phyloP scores from a whole-genome alignment of 108 stramenopile species.

The Skeletonema marinoi region DNA sequence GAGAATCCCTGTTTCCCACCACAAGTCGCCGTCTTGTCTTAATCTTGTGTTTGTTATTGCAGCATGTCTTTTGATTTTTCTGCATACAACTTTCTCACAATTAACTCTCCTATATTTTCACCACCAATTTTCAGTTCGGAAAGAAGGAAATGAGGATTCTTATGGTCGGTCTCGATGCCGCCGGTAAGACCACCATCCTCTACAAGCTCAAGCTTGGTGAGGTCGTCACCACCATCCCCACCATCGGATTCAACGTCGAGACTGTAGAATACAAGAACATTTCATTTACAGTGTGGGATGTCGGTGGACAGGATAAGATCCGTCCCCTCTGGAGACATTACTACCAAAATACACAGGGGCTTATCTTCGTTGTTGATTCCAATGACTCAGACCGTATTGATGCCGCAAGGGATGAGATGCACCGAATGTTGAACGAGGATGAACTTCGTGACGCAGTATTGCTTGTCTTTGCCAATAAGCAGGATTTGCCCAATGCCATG shows the following conservation, averaged over 20 bases:
- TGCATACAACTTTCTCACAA: neutral
- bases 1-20: neutral
- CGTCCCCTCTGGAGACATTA: conserved; percentile 99
- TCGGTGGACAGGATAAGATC: conserved; percentile 99
- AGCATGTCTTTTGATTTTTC: neutral
- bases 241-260: conserved; percentile 98
- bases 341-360: conserved; percentile 98
- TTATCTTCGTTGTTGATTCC: conserved; percentile 98
- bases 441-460: conserved; percentile 93
- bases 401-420: conserved; percentile 95
- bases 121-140: conserved; percentile 74
- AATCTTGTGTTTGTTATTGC: neutral
- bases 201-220: conserved; percentile 99
- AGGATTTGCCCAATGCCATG: conserved; percentile 97
- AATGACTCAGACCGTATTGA: conserved; percentile 97
- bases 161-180: conserved; percentile 99
- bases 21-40: neutral
- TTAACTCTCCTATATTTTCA: neutral
- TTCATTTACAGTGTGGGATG: conserved; percentile 97
- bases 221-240: conserved; percentile 99
- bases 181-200: conserved; percentile 99
- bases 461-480: conserved; percentile 98
- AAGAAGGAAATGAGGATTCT: conserved; percentile 99
- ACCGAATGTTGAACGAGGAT: conserved; percentile 95
- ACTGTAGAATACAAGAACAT: conserved; percentile 96